phyloP scores from a whole-genome alignment of 345 rosid genomes.

The Populus tremula region DNA sequence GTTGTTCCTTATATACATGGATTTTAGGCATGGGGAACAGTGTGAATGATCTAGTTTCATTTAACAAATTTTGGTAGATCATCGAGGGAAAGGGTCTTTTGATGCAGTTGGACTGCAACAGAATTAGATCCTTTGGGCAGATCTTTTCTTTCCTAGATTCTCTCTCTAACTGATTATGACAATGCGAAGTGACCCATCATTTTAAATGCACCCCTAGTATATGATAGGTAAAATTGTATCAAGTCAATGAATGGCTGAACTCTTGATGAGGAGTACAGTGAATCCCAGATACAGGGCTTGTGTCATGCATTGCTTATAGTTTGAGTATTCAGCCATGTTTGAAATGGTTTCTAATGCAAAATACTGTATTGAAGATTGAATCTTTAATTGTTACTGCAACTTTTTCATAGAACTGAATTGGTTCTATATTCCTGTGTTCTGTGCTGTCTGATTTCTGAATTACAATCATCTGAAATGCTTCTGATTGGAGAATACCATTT shows the following conservation, averaged over 20 bases:
- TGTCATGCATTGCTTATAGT: background rate
- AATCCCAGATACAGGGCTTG: background rate
- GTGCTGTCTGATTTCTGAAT: constrained; percentile 1
- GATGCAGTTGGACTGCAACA: background rate
- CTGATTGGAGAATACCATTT: background rate
- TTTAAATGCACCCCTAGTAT: background rate
- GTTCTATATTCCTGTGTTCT: background rate
- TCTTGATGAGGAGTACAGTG: background rate
- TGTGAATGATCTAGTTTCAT: background rate
- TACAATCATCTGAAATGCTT: constrained; percentile 6
- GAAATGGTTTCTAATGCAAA: background rate
- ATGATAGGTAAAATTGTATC: background rate
- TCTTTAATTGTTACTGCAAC: background rate
- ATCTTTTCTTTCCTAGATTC: background rate
- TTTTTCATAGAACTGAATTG: background rate
- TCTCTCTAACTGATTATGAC: background rate
- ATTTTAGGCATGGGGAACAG: background rate
- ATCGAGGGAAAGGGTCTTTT: background rate
- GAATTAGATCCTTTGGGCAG: constrained; percentile 2
- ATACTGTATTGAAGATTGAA: background rate
- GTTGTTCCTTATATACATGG: background rate
- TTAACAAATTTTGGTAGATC: background rate
- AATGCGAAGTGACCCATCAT: background rate
- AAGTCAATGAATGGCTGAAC: background rate
- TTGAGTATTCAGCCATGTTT: background rate